phyloP scores from a whole-genome alignment of 352 stramenopile species.

The Pythium folliculosum region DNA sequence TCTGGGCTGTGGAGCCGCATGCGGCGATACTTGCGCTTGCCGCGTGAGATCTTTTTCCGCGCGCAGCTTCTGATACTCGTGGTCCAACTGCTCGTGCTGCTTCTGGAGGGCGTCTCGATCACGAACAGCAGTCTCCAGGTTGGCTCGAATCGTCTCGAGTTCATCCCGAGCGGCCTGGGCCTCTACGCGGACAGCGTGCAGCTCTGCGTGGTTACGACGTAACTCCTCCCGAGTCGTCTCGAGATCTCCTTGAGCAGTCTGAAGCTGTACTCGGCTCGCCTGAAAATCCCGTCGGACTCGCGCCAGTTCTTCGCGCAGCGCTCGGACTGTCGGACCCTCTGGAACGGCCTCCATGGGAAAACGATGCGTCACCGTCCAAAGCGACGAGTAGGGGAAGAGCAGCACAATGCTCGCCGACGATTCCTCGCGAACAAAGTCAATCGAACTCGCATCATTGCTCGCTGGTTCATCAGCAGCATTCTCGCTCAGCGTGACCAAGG shows the following conservation, averaged over 20 bases:
- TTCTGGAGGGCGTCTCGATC: conserved; percentile 8
- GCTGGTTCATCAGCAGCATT: neutral
- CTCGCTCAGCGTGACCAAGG: neutral
- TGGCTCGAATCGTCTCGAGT: neutral
- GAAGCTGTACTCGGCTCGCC: neutral
- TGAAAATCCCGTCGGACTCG: neutral
- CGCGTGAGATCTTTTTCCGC: conserved; percentile 6
- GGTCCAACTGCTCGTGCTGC: conserved; percentile 10
- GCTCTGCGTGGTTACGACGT: neutral
- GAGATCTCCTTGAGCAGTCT: neutral
- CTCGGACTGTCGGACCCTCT: neutral
- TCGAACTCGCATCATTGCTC: neutral
- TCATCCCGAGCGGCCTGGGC: neutral
- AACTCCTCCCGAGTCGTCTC: neutral
- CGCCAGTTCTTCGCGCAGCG: neutral
- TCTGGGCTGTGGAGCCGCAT: neutral
- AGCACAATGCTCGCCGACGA: neutral
- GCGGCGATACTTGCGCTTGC: neutral
- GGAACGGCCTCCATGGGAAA: conserved; percentile 3
- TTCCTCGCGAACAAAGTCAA: conserved; percentile 9
- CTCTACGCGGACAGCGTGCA: neutral
- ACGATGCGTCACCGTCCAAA: neutral
- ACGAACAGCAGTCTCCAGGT: conserved; percentile 3
- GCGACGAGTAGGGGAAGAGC: neutral
- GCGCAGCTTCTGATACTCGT: conserved; percentile 8